A percentile compares a stretch with the other conserved stretches of the same genome.
Conservation (phyloP, 139 green algal genomes). For the Yamagishiella unicocca region DNA sequence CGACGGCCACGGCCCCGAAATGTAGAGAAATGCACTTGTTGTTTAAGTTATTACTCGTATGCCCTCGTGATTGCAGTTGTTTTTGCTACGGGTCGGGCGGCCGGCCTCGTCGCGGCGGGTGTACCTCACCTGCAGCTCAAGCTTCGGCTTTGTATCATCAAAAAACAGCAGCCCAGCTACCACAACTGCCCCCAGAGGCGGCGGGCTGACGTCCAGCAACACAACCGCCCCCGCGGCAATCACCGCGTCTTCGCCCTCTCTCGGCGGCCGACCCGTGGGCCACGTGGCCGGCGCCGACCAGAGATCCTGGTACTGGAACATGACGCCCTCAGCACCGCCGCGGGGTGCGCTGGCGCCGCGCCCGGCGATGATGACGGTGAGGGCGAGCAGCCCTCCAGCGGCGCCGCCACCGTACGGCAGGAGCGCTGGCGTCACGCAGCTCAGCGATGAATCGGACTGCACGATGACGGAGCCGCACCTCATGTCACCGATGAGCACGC, state of each 20-base stretch:
- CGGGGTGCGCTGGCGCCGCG: too few relatives aligned
- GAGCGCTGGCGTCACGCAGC: background rate
- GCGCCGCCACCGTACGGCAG: too few relatives aligned
- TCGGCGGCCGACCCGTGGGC: slow-evolving; percentile 47
- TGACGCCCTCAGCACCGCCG: too few relatives aligned
- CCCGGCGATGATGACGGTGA: too few relatives aligned
- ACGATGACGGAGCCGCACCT: background rate
- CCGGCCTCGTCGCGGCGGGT: too few relatives aligned
- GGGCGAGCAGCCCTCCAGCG: too few relatives aligned
- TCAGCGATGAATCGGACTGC: background rate
- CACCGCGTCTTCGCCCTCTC: slow-evolving; percentile 39
- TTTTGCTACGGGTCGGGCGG: too few relatives aligned
- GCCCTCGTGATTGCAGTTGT: too few relatives aligned
- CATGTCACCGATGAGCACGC: background rate
- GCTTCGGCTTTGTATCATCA: background rate
- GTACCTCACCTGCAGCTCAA: slow-evolving; percentile 43
- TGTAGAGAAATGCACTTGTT: too few relatives aligned
- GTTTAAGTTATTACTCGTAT: too few relatives aligned
- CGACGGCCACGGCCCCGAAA: too few relatives aligned
- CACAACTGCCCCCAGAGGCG: slow-evolving; percentile 31
- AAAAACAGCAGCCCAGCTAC: slow-evolving; percentile 26
- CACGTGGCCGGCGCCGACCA: slow-evolving; percentile 59
- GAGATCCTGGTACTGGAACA: background rate
- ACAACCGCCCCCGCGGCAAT: slow-evolving; percentile 39
- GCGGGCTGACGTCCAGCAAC: slow-evolving; percentile 60